phyloP scores from a whole-genome alignment of 192 early-diverging fungal species.

The Coemansia sp. region DNA sequence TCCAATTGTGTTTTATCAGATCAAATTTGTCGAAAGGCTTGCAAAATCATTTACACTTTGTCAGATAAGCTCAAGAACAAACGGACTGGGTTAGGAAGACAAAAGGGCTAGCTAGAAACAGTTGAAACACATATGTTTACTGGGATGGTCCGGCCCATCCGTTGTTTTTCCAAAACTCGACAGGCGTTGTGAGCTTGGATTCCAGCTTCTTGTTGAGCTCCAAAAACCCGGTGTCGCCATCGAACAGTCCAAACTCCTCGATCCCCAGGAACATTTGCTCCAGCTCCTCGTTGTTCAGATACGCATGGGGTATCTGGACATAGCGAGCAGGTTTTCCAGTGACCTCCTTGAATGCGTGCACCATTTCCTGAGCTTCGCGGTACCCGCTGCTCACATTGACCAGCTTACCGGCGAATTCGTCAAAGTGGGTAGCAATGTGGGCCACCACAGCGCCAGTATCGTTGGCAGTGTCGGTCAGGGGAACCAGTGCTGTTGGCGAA shows the following conservation, averaged over 20 bases:
- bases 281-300: slow-evolving; percentile 2
- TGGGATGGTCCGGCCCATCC: no score
- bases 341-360: slow-evolving; percentile 30
- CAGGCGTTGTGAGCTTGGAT: slow-evolving; percentile 13
- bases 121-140: no score
- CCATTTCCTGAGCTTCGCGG: slow-evolving; percentile 39
- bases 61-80: no score
- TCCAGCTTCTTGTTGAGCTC: slow-evolving; percentile 23
- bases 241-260: slow-evolving; percentile 12
- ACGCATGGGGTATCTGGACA: slow-evolving; percentile 23
- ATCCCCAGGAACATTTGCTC: slow-evolving; percentile 14
- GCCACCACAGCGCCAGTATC: slow-evolving; percentile 34
- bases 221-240: slow-evolving; percentile 9
- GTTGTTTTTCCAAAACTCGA: slow-evolving; percentile 22
- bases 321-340: slow-evolving; percentile 36
- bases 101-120: no score
- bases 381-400: slow-evolving; percentile 30
- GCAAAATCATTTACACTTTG: no score
- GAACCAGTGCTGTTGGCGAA: slow-evolving; percentile 21
- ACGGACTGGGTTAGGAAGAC: no score
- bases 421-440: slow-evolving; percentile 30
- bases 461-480: slow-evolving; percentile 38
- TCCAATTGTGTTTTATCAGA: no score
- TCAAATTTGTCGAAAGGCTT: neutral
- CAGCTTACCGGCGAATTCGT: slow-evolving; percentile 18